Percentiles rank a stretch among this genome's conserved stretches.
Evolutionary conservation across 257 asterid genomes (phyloP).

Genomic region (Salvia hispanica): DNA sequence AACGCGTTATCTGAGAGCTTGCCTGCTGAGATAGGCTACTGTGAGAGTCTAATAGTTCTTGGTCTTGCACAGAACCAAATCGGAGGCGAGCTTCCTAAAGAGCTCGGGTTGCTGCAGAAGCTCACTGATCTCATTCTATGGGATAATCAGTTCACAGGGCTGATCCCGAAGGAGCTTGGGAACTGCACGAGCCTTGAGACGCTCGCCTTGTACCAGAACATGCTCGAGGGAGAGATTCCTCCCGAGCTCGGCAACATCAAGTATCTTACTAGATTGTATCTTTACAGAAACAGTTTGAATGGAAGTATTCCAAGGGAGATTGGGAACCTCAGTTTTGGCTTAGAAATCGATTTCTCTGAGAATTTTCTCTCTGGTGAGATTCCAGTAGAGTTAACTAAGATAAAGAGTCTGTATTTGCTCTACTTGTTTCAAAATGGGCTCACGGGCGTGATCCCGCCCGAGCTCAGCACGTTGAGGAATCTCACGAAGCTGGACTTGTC

Average conservation of each 20-base stretch:
- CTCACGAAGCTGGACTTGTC: slow-evolving; percentile 78
- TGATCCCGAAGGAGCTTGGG: slow-evolving; percentile 72
- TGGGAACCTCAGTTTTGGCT: slow-evolving; percentile 64
- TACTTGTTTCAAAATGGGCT: slow-evolving; percentile 75
- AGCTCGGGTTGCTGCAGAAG: slow-evolving; percentile 67
- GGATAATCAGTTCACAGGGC: slow-evolving; percentile 76
- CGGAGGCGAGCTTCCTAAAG: slow-evolving; percentile 68
- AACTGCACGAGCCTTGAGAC: slow-evolving; percentile 61
- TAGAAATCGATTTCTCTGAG: slow-evolving; percentile 84
- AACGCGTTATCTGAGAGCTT: slow-evolving; percentile 74
- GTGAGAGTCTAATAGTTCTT: slow-evolving; percentile 55
- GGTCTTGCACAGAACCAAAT: slow-evolving; percentile 84
- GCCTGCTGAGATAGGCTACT: slow-evolving; percentile 65
- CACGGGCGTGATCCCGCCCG: slow-evolving; percentile 73
- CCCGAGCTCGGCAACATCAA: slow-evolving; percentile 58
- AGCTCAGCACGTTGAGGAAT: slow-evolving; percentile 61
- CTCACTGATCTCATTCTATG: slow-evolving; percentile 66
- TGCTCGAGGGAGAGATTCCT: slow-evolving; percentile 75
- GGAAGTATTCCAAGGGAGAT: slow-evolving; percentile 83
- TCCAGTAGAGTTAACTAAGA: slow-evolving; percentile 57
- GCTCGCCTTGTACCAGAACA: slow-evolving; percentile 79
- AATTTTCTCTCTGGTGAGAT: slow-evolving; percentile 71
- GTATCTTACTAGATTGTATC: slow-evolving; percentile 48
- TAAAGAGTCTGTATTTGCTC: slow-evolving; percentile 54
- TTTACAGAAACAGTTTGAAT: slow-evolving; percentile 71